Base-by-base conservation (phyloP, 2,329 filamentous ascomycete genomes). In the Sporothrix phasma region DNA sequence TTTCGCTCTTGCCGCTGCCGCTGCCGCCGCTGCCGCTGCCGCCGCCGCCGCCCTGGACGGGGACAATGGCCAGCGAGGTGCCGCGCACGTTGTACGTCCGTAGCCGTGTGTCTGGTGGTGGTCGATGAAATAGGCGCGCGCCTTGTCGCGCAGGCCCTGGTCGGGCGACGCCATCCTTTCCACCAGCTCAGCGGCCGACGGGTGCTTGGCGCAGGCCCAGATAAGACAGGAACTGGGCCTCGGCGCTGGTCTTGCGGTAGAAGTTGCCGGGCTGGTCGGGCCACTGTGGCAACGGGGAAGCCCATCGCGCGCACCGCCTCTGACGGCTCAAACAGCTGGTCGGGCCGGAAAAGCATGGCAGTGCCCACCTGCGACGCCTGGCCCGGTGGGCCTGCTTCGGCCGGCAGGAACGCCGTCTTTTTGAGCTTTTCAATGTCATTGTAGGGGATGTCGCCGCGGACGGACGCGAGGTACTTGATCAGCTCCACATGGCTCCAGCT, bases 401-500 rank as follows among this genome's bases (percentile, higher is more conserved):
- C 89, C 10, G 91, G 90, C 70, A 92, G 93, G 49, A 97, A 90
- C 11, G 85, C 85, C 0, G 91, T 91, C 58, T 87, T 83, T 64
- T 83, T 88, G 26, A 99, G 80, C 71, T 88, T 89, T 68, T 84
- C 86, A 63, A 97, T 82, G 73, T 99, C 94, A 59, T 87, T 87
- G 10, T 77, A 75, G 0, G 94, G 94, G 66, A 99, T 97, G 69
- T 99, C 94, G 61, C 89, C 84, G 66, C 85, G 86, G 31, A 99
- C 94, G 8, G 92, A 96, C 11, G 93, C 85, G 49, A 99, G 83
- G 70, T 99, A 99, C 70, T 92, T 93, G 74, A 99, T 92, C 29
- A 99, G 80, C 73, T 99, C 93, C 66, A 96, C 86, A 72, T 97
- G 93, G 65, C 91, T 97, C 90, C 90, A 96, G 73, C 87, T 86